phyloP scores from a whole-genome alignment of 768 basidiomycete species.

The Holtermannia corniformis region DNA sequence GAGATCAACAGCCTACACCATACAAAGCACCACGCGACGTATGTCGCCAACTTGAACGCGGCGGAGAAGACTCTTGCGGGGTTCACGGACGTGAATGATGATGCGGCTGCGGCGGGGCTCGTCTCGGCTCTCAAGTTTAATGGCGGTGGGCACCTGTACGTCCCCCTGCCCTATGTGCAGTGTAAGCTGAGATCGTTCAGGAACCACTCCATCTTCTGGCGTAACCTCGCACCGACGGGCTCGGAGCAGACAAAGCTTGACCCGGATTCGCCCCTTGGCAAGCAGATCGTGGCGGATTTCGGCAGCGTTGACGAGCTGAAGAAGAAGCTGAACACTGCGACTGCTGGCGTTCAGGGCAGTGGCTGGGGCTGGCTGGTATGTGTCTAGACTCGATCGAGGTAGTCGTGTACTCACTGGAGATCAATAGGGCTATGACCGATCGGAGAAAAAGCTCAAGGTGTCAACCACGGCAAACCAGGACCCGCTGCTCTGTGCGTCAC shows the following conservation, averaged over 20 bases:
- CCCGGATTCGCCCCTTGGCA: slow-evolving; percentile 57
- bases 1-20: slow-evolving; percentile 95
- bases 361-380: slow-evolving; percentile 95
- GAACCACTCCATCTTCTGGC: slow-evolving; percentile 95
- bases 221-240: slow-evolving; percentile 72
- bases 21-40: slow-evolving; percentile 89
- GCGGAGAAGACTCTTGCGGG: slow-evolving; percentile 69
- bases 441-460: slow-evolving; percentile 68
- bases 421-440: slow-evolving; percentile 57
- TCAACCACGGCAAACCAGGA: slow-evolving; percentile 95
- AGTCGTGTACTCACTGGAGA: not conserved
- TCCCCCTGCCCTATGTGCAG: not conserved
- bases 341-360: slow-evolving; percentile 79
- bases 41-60: slow-evolving; percentile 83
- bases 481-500: slow-evolving; percentile 55
- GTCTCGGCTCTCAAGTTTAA: slow-evolving; percentile 93
- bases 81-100: slow-evolving; percentile 42
- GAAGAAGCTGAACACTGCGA: slow-evolving; percentile 74
- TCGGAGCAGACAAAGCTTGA: slow-evolving; percentile 47
- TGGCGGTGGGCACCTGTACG: slow-evolving; percentile 63
- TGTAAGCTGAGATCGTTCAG: no score
- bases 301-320: slow-evolving; percentile 63
- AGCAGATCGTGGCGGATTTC: slow-evolving; percentile 46
- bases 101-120: slow-evolving; percentile 74
- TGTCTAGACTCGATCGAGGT: no score